phyloP scores from a whole-genome alignment of 805 yeast genomes.

The Wickerhamiella nectarea region DNA sequence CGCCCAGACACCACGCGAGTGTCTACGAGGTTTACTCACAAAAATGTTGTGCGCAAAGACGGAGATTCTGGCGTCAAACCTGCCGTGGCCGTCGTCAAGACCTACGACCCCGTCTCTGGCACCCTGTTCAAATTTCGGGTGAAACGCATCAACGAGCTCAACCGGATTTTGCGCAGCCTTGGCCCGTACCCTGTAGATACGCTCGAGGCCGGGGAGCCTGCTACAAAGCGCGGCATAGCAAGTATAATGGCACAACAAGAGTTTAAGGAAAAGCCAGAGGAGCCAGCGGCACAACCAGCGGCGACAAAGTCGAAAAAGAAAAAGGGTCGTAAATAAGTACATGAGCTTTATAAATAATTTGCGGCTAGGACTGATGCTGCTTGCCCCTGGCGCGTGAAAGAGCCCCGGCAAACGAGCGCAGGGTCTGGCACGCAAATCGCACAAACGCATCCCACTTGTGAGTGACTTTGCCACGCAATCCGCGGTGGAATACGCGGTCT shows the following conservation, averaged over 20 bases:
- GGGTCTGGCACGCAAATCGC: not conserved
- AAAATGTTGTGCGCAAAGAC: conserved; percentile 18
- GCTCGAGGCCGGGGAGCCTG: conserved; percentile 4
- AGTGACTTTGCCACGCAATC: conserved; percentile 1
- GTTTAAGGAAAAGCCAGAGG: conserved; percentile 12
- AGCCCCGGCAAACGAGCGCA: too few relatives aligned
- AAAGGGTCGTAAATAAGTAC: not conserved
- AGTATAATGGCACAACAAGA: conserved; percentile 22
- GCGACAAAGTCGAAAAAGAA: not conserved
- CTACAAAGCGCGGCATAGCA: conserved; percentile 22
- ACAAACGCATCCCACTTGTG: not conserved
- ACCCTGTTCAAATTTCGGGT: conserved; percentile 46
- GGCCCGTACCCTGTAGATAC: conserved; percentile 34
- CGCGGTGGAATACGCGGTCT: conserved; percentile 17
- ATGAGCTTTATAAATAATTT: too few relatives aligned
- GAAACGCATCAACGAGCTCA: conserved; percentile 54
- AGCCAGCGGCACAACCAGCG: conserved; percentile 4
- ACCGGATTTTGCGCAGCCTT: conserved; percentile 54
- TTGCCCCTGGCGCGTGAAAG: too few relatives aligned
- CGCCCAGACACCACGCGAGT: conserved; percentile 29
- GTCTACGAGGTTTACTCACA: conserved; percentile 29
- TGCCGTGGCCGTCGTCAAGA: conserved; percentile 37
- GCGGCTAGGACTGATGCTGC: too few relatives aligned
- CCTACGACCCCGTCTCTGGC: conserved; percentile 53
- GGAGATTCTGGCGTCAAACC: conserved; percentile 22